Evolutionary conservation across 106 monocot species (phyloP).

Genomic region (Cymbidium sinense): DNA sequence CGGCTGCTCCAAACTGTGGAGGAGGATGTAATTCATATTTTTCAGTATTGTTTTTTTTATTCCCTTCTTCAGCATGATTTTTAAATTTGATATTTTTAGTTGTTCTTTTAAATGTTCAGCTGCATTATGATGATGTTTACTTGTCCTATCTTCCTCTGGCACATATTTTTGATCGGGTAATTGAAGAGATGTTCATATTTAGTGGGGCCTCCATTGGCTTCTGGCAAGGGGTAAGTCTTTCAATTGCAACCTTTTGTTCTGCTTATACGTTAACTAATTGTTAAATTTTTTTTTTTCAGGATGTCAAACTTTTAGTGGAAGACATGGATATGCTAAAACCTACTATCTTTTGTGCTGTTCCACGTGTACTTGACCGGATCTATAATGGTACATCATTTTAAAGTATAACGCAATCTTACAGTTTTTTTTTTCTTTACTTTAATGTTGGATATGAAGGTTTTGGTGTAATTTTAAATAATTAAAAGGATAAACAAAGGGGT

Average conservation of each 20-base stretch:
- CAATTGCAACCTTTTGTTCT: not conserved
- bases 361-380: constrained; percentile 87
- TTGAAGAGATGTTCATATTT: constrained; percentile 85
- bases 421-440: not conserved
- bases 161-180: constrained; percentile 90
- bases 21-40: constrained; percentile 35
- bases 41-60: not conserved
- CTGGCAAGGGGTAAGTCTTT: constrained; percentile 81
- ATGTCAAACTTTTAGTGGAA: constrained; percentile 80
- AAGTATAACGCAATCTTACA: not conserved
- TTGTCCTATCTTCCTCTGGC: constrained; percentile 95
- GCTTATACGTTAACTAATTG: not conserved
- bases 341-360: constrained; percentile 88
- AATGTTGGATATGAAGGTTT: not conserved
- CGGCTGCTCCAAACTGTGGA: constrained; percentile 34
- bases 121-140: constrained; percentile 59
- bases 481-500: not conserved
- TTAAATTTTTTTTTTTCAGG: constrained; percentile 27
- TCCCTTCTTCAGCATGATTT: not conserved
- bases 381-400: constrained; percentile 50
- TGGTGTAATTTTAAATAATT: not conserved
- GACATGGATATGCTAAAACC: constrained; percentile 85
- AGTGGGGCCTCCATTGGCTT: constrained; percentile 91
- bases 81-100: not conserved
- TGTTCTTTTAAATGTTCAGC: constrained; percentile 26